Evolutionary conservation across 495 filamentous ascomycete genomes (phyloP).

Genomic region (Friedmanniomyces endolithicus): DNA sequence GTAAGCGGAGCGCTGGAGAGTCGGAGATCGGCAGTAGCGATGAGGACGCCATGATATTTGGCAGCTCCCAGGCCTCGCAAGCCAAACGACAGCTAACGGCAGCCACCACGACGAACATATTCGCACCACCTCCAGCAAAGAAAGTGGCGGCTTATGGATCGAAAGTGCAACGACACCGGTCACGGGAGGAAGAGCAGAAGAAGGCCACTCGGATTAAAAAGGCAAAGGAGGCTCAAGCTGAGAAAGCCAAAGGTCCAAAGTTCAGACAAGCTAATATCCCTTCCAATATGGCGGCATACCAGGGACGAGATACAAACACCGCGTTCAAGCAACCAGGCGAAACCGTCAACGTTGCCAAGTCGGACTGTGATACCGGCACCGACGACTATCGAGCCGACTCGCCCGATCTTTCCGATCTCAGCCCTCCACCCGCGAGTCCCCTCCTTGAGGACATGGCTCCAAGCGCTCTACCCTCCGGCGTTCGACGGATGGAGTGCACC

Average conservation of each 20-base stretch:
- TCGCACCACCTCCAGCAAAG: neutral
- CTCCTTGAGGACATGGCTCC: neutral
- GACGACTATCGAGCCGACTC: neutral
- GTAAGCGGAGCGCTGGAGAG: neutral
- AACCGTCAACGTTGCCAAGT: neutral
- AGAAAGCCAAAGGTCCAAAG: neutral
- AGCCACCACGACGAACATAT: neutral
- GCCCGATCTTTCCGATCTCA: neutral
- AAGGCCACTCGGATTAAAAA: neutral
- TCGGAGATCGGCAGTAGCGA: slow-evolving; percentile 9
- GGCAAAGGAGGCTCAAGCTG: neutral
- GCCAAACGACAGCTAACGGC: neutral
- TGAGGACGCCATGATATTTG: neutral
- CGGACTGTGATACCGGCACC: neutral
- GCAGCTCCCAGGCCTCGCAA: slow-evolving; percentile 2
- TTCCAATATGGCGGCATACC: neutral
- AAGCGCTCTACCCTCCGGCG: neutral
- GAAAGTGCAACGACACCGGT: neutral
- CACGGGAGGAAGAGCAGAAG: slow-evolving; percentile 1
- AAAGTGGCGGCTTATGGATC: neutral
- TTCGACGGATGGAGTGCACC: neutral
- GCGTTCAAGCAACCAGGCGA: neutral
- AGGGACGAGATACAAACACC: neutral
- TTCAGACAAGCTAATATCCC: neutral
- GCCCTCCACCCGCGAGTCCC: neutral